phyloP scores from a whole-genome alignment of 805 yeast genomes.

The Ogataea kodamae region DNA sequence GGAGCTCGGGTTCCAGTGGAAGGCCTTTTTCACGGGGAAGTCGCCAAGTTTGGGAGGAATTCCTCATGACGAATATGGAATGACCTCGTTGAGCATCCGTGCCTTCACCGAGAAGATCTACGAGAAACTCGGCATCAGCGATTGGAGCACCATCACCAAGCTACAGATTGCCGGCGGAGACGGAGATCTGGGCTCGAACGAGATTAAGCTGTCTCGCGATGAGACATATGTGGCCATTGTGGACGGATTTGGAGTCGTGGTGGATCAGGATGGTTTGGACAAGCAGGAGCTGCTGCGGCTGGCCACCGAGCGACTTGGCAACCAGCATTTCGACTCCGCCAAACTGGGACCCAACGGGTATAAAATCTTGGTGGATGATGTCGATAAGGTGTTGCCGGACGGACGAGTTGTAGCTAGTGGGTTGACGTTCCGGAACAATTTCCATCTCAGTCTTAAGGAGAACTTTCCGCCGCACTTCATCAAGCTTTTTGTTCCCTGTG shows the following conservation, averaged over 20 bases:
- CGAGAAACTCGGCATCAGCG: conserved; percentile 63
- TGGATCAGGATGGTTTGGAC: conserved; percentile 87
- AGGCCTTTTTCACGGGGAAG: conserved; percentile 96
- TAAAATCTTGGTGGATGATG: conserved; percentile 80
- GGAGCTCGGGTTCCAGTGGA: conserved; percentile 77
- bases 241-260: conserved; percentile 94
- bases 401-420: conserved; percentile 80
- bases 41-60: conserved; percentile 91
- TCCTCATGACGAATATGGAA: conserved; percentile 97
- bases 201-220: conserved; percentile 77
- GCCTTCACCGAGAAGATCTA: conserved; percentile 87
- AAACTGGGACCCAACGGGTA: conserved; percentile 75
- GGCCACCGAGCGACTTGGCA: conserved; percentile 74
- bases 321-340: conserved; percentile 61
- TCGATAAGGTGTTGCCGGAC: conserved; percentile 70
- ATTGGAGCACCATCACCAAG: conserved; percentile 59
- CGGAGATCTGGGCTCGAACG: conserved; percentile 96
- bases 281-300: conserved; percentile 72
- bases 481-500: conserved; percentile 94
- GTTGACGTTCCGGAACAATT: conserved; percentile 82
- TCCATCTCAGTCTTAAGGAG: conserved; percentile 73
- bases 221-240: conserved; percentile 86
- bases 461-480: conserved; percentile 55
- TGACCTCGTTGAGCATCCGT: conserved; percentile 94
- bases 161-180: conserved; percentile 99